A percentile compares a stretch with the other conserved stretches of the same genome.
Evolutionary conservation across 1,284 basidiomycete species (phyloP).

Genomic region (Puccinia polysora): DNA sequence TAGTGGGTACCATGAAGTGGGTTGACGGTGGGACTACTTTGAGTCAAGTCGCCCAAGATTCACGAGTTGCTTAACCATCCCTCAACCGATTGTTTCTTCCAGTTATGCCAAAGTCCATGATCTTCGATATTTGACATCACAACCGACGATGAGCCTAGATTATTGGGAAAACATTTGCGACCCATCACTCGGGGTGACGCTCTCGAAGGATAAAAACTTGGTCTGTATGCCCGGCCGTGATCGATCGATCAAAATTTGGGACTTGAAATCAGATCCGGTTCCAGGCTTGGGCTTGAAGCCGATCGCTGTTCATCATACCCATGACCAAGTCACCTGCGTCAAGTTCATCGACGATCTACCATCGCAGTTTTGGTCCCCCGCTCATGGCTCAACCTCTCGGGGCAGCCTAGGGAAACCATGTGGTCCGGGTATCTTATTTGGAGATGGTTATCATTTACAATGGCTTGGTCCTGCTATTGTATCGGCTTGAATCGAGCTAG

Average conservation of each 20-base stretch:
- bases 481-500: no score
- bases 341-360: slow-evolving; percentile 1
- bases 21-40: no score
- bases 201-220: slow-evolving; percentile 13
- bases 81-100: background rate
- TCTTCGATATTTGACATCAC: slow-evolving; percentile 4
- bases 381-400: background rate
- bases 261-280: slow-evolving; percentile 7
- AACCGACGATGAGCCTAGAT: slow-evolving; percentile 11
- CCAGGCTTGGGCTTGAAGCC: slow-evolving; percentile 5
- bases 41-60: no score
- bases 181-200: background rate
- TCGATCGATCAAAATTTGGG: slow-evolving; percentile 9
- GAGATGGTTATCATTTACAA: background rate
- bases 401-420: background rate
- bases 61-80: no score
- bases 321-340: background rate
- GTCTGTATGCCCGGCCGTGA: slow-evolving; percentile 11
- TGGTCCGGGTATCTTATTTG: slow-evolving; percentile 14
- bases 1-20: slow-evolving; percentile 1
- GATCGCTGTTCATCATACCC: background rate
- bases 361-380: slow-evolving; percentile 1
- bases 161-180: background rate
- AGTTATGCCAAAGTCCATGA: slow-evolving; percentile 23
- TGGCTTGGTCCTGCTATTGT: slow-evolving; percentile 25